Percentiles rank a stretch among this genome's conserved stretches.
Evolutionary conservation across 345 rosid species (phyloP).

Genomic region (Euphorbia pulcherrima): DNA sequence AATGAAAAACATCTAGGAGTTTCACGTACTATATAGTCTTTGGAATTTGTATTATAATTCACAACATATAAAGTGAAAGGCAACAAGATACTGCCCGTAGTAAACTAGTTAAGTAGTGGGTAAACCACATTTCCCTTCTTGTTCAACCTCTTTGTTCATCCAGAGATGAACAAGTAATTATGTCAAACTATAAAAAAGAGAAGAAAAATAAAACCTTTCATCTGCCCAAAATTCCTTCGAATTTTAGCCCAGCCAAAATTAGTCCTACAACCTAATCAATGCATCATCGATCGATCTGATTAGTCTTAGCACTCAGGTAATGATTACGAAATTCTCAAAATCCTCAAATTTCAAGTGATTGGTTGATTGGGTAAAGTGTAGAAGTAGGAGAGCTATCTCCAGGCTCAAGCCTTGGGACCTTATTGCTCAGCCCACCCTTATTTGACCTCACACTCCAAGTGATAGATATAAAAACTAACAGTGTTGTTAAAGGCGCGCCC

Average conservation of each 20-base stretch:
- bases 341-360: neutral
- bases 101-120: neutral
- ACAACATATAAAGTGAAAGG: neutral
- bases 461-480: too few relatives aligned
- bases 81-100: neutral
- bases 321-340: neutral
- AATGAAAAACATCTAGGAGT: too few relatives aligned
- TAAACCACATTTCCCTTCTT: neutral
- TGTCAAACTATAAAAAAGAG: too few relatives aligned
- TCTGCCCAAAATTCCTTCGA: neutral
- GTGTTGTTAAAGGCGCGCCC: too few relatives aligned
- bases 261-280: neutral
- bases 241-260: too few relatives aligned
- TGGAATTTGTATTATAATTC: too few relatives aligned
- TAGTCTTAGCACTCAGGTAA: neutral
- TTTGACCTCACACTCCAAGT: too few relatives aligned
- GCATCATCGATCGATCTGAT: neutral
- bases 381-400: neutral
- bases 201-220: neutral
- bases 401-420: too few relatives aligned
- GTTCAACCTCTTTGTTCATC: neutral
- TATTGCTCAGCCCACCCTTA: too few relatives aligned
- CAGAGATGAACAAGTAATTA: neutral
- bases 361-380: neutral
- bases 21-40: too few relatives aligned